Percentiles rank a stretch among this genome's conserved stretches.
phyloP scores from a whole-genome alignment of 1,284 basidiomycete species.

The Marasmius fiardii region DNA sequence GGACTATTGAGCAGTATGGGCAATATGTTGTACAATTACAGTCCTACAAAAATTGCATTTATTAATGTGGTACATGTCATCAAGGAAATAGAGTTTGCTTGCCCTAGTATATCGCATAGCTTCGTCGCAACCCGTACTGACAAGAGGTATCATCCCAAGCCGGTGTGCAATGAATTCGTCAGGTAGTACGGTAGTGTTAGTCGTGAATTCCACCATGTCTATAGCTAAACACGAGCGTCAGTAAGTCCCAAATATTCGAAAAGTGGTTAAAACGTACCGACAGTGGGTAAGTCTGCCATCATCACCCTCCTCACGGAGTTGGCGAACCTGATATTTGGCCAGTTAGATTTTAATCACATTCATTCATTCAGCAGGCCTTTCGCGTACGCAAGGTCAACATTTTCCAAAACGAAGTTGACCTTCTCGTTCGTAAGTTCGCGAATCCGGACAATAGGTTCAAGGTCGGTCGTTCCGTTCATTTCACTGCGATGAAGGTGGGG shows the following conservation, averaged over 20 bases:
- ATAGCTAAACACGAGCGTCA: constrained; percentile 64
- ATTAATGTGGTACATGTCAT: neutral
- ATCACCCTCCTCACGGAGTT: constrained; percentile 88
- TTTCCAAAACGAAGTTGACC: constrained; percentile 87
- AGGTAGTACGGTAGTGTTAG: constrained; percentile 91
- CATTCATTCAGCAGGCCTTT: constrained; percentile 8
- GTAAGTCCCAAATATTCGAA: neutral
- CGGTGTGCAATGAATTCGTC: constrained; percentile 99
- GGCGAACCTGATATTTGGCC: constrained; percentile 58
- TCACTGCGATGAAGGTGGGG: neutral
- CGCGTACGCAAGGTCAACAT: constrained; percentile 85
- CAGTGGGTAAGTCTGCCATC: constrained; percentile 94
- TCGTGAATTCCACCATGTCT: constrained; percentile 92
- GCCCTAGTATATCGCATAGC: constrained; percentile 82
- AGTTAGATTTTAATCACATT: constrained; percentile 10
- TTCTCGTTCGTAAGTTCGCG: constrained; percentile 76
- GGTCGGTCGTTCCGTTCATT: constrained; percentile 31
- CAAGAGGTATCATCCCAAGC: constrained; percentile 90
- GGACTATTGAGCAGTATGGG: constrained; percentile 76
- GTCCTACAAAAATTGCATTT: constrained; percentile 49
- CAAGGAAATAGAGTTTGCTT: constrained; percentile 19
- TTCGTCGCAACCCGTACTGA: constrained; percentile 82
- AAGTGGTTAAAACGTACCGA: constrained; percentile 57
- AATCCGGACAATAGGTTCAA: constrained; percentile 70
- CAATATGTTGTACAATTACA: constrained; percentile 82